Base-by-base conservation (phyloP, 257 asterid genomes). In the Solanum rostratum region DNA sequence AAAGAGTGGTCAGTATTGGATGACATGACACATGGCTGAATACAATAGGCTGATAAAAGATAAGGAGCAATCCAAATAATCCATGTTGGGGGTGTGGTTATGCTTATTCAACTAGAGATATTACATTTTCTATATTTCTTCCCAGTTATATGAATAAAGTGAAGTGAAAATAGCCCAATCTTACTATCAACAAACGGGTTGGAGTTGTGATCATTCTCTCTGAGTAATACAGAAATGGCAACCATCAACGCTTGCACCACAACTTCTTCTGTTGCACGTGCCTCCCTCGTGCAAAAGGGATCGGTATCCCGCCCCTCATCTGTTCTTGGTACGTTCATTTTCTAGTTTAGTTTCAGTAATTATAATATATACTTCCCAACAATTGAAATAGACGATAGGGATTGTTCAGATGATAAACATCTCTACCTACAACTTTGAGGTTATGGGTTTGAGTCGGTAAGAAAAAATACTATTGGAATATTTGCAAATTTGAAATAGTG, bases 181-280 rank as follows among this genome's bases (percentile, higher is more conserved):
- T 24, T 62, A 15, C 16, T 27, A 65, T 29, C 73, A 65, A 63
- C n/a, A 62, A 59, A 60, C 9, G 29, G 37, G 71, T 65, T 29
- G 43, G 18, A 65, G 43, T 29, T 65, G 11, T 65, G 73, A 65
- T 65, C 73, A 65, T 14, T 29, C 73, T 65, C 13, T 27, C 73
- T 29, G 5, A 63, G n/a, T 65, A 29, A 65, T 65, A 65, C 22
- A 65, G 45, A 65, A 65, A 65, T 65, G 73, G 73, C 73, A 16
- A 87, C 97, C 85, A 84, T 93, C 93, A 89, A 93, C 10, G 92
- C 98, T 63, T 89, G 90, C 93, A 84, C 93, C 76, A 66, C 97
- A 37, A 85, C 96, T 80, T 89, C 97, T 10, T 89, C 92, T 2
- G 29, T 92, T 15, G 89, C 95, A 84, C 90, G 92, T 89, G 90